Base-by-base conservation (phyloP, 345 rosid species). In the Pseudoturritis turrita region DNA sequence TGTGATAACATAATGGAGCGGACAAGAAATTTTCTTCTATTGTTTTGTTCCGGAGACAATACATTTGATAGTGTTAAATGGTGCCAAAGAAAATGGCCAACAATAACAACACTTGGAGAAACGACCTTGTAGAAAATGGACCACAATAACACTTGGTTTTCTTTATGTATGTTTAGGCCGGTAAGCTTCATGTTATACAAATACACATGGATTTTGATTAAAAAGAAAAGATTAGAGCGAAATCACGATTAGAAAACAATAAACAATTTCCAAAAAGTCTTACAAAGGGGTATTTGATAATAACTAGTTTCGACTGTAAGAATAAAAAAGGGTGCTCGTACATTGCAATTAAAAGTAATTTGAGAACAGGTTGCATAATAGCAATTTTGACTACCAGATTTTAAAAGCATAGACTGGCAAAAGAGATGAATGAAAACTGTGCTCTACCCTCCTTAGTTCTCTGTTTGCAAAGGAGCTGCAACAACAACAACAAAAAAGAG, bases 381-480 rank as follows among this genome's bases (percentile, higher is more conserved):
- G 69, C 35, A 53, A 64, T 9, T 6, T 74, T 11, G 43, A 64
- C 14, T 23, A 73, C 36, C 49, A 36, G 56, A 54, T 39, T 36
- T 35, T 3, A 13, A 18, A 19, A 13, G 47, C 26, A 9, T 18
- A 35, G 51, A 12, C 23, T 35, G 15, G 29, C 22, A 10, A 52
- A 19, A 31, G 40, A 71, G 76, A 71, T 13, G 39, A 65, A 66
- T 15, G 47, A 74, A 58, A 66, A 58, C 14, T 66, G 68, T 41
- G 47, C 33, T 39, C 44, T 15, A 31, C 39, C 28, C 45, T 46
- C 19, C 62, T 67, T 59, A 29, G 7, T 59, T 74, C 73, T 67
- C 78, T 50, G 73, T 3, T 67, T 39, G 62, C 62, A 9, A 9
- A 29, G 78, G 65, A 67, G 68, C 78, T 67, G 68, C 61, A 29